A percentile compares a stretch with the other conserved stretches of the same genome.
Conservation (phyloP, 2,329 filamentous ascomycete genomes). For the Harringtonia aguacate region DNA sequence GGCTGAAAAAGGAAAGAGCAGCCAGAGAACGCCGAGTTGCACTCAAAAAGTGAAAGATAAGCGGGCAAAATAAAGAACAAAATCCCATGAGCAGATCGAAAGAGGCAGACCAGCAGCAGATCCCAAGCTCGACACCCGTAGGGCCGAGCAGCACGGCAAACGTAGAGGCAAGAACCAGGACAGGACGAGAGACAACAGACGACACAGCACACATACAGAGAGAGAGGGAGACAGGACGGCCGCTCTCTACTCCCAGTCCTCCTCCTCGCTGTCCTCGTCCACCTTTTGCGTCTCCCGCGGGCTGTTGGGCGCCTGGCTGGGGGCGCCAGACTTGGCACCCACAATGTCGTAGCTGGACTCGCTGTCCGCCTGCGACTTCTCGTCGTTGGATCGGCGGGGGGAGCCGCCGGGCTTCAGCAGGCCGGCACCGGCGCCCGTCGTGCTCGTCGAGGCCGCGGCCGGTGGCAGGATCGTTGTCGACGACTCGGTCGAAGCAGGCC, state of each 20-base stretch:
- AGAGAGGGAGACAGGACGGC: too few species aligned
- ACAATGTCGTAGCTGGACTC: conserved; percentile 96
- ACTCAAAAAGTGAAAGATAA: too few species aligned
- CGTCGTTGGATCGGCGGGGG: conserved; percentile 69
- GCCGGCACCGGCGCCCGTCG: conserved; percentile 17
- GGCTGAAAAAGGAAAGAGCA: too few species aligned
- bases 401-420: conserved; percentile 49
- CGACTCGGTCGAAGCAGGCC: conserved; percentile 40
- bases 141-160: too few species aligned
- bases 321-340: conserved; percentile 61
- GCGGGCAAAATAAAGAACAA: too few species aligned
- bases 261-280: conserved; percentile 54
- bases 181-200: neutral
- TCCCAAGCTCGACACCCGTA: too few species aligned
- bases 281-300: conserved; percentile 45
- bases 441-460: conserved; percentile 10
- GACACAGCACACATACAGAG: neutral
- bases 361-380: conserved; percentile 83
- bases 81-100: too few species aligned
- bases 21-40: too few species aligned
- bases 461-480: conserved; percentile 51
- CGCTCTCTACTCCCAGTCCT: conserved; percentile 58
- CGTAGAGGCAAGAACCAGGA: too few species aligned
- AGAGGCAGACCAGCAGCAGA: too few species aligned
- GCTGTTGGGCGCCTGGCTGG: conserved; percentile 65